A percentile compares a stretch with the other conserved stretches of the same genome.
phyloP scores from a whole-genome alignment of 352 stramenopile species.

The Pythium periplocum region DNA sequence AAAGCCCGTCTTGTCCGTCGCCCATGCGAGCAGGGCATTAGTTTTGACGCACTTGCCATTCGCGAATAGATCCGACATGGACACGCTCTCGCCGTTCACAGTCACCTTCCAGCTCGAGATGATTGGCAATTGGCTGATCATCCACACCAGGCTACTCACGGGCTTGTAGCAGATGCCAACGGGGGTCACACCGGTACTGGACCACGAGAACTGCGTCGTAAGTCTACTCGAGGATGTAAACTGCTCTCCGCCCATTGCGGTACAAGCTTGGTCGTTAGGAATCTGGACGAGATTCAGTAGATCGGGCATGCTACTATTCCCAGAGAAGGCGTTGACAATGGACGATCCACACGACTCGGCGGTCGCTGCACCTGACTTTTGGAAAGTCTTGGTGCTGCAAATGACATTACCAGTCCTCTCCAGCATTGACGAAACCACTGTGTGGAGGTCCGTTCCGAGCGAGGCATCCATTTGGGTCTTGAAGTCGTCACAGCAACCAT shows the following conservation, averaged over 20 bases:
- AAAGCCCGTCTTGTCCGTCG: slow-evolving; percentile 12
- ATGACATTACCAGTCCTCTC: slow-evolving; percentile 19
- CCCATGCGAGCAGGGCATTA: slow-evolving; percentile 21
- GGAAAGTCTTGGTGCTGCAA: slow-evolving; percentile 36
- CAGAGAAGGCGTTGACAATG: slow-evolving; percentile 19
- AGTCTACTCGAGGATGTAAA: slow-evolving; percentile 31
- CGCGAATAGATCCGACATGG: slow-evolving; percentile 34
- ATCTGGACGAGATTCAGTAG: slow-evolving; percentile 26
- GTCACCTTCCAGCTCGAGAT: slow-evolving; percentile 17
- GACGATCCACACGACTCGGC: slow-evolving; percentile 35
- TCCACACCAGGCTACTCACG: slow-evolving; percentile 26
- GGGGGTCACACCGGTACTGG: slow-evolving; percentile 14
- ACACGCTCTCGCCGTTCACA: slow-evolving; percentile 10
- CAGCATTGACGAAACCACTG: slow-evolving; percentile 22
- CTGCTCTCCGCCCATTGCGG: slow-evolving; percentile 23
- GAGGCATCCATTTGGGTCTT: slow-evolving; percentile 24
- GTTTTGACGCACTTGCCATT: slow-evolving; percentile 28
- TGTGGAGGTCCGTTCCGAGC: slow-evolving; percentile 29
- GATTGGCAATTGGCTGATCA: slow-evolving; percentile 26
- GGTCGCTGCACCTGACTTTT: slow-evolving; percentile 13
- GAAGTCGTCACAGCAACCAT: slow-evolving; percentile 39
- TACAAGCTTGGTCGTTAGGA: slow-evolving; percentile 42
- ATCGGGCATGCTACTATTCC: slow-evolving; percentile 5
- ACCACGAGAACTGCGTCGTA: slow-evolving; percentile 23
- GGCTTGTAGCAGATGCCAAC: slow-evolving; percentile 44